Percentiles rank a stretch among this genome's conserved stretches.
phyloP scores from a whole-genome alignment of 805 yeast genomes.

The Candida silvicultrix region DNA sequence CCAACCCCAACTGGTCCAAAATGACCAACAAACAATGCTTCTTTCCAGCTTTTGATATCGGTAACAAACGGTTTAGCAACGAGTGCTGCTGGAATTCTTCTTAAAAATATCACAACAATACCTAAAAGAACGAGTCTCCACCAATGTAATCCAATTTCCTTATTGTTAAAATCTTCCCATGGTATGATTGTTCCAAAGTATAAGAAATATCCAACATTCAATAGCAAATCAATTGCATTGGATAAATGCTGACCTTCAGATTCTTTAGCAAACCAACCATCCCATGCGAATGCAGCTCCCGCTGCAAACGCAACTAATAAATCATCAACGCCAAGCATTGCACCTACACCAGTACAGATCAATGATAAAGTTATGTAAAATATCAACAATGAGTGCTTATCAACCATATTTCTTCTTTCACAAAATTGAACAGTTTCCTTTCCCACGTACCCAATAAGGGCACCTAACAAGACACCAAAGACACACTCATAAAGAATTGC shows the following conservation, averaged over 20 bases:
- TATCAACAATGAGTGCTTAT: slow-evolving; percentile 82
- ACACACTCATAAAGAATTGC: slow-evolving; percentile 78
- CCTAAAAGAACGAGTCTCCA: slow-evolving; percentile 81
- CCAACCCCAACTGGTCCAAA: slow-evolving; percentile 97
- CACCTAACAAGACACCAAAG: slow-evolving; percentile 73
- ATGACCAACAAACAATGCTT: slow-evolving; percentile 90
- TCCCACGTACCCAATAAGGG: slow-evolving; percentile 61
- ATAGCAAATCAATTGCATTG: slow-evolving; percentile 77
- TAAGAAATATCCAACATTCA: slow-evolving; percentile 82
- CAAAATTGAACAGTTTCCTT: slow-evolving; percentile 71
- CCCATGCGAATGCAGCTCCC: slow-evolving; percentile 92
- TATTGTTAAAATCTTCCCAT: slow-evolving; percentile 70
- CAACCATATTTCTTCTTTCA: slow-evolving; percentile 61
- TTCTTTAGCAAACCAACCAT: slow-evolving; percentile 76
- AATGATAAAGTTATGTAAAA: slow-evolving; percentile 78
- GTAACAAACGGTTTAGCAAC: slow-evolving; percentile 74
- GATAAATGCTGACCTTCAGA: slow-evolving; percentile 86
- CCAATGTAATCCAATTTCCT: slow-evolving; percentile 53
- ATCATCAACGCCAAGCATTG: slow-evolving; percentile 85
- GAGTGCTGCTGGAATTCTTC: slow-evolving; percentile 80
- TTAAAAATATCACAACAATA: slow-evolving; percentile 63
- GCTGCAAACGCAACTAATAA: slow-evolving; percentile 85
- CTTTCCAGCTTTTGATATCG: slow-evolving; percentile 87
- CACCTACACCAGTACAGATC: slow-evolving; percentile 84
- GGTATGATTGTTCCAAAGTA: slow-evolving; percentile 90